Conservation (phyloP, 2,329 filamentous ascomycete species). For the Tympanopsis confertula region DNA sequence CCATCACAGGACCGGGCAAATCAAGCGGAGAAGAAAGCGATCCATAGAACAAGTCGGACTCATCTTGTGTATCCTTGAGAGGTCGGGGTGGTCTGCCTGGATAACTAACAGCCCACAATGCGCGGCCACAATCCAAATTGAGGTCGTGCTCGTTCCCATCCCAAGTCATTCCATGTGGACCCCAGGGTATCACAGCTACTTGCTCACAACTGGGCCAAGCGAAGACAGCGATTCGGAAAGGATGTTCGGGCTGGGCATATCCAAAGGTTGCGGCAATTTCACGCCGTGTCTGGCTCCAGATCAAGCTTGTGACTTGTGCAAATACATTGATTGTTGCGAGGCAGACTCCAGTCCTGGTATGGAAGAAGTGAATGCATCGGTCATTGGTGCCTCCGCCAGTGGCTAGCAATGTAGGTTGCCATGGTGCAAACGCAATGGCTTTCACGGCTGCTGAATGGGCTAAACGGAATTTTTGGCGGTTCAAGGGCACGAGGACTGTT, state of each 20-base stretch:
- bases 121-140: not conserved
- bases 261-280: constrained; percentile 59
- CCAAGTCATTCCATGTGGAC: not conserved
- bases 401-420: constrained; percentile 53
- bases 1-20: no score
- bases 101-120: not conserved
- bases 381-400: constrained; percentile 56
- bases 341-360: constrained; percentile 47
- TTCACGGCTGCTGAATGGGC: constrained; percentile 53
- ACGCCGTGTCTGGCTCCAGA: constrained; percentile 48
- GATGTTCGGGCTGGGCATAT: constrained; percentile 56
- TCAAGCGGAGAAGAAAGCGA: no score
- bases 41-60: no score
- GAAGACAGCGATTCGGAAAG: constrained; percentile 54
- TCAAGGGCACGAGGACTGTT: constrained; percentile 21
- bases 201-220: constrained; percentile 55
- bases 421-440: constrained; percentile 58
- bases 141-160: not conserved
- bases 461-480: constrained; percentile 31
- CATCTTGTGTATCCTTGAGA: no score
- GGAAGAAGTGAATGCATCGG: constrained; percentile 57
- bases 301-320: constrained; percentile 53
- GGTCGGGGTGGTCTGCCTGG: not conserved
- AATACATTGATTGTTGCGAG: constrained; percentile 56
- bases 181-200: constrained; percentile 55